Conservation (phyloP, 1,284 basidiomycete genomes). For the Cryptococcus neoformans region DNA sequence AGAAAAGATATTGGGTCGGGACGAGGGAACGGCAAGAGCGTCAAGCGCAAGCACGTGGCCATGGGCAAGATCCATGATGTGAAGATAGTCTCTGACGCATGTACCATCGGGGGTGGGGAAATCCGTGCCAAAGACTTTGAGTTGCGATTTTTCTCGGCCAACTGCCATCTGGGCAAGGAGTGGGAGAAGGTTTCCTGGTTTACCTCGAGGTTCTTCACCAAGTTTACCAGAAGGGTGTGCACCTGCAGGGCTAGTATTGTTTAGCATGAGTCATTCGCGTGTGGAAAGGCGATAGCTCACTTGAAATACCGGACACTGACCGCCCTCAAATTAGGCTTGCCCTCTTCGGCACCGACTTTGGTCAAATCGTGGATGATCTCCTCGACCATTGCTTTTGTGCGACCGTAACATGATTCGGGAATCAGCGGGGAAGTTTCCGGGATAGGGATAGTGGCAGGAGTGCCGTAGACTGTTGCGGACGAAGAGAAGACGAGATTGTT, state of each 20-base stretch:
- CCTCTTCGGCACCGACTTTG: conserved; percentile 56
- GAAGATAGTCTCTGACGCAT: conserved; percentile 96
- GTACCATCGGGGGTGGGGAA: conserved; percentile 97
- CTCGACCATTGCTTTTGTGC: conserved; percentile 94
- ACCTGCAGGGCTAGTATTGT: conserved; percentile 72
- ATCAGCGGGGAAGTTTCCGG: conserved; percentile 85
- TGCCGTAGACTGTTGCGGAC: conserved; percentile 98
- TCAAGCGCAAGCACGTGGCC: conserved; percentile 93
- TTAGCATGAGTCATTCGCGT: neutral
- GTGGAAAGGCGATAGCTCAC: conserved; percentile 53
- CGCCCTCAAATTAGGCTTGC: conserved; percentile 29
- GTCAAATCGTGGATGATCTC: conserved; percentile 86
- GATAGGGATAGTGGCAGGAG: conserved; percentile 87
- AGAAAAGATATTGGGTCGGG: conserved; percentile 39
- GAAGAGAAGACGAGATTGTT: conserved; percentile 93
- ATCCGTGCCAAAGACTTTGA: conserved; percentile 97
- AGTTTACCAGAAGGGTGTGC: conserved; percentile 95
- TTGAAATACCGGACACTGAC: conserved; percentile 82
- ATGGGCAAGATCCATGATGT: conserved; percentile 90
- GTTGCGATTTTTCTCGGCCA: conserved; percentile 75
- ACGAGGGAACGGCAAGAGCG: conserved; percentile 53
- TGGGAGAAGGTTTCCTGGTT: conserved; percentile 93
- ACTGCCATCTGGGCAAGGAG: conserved; percentile 94
- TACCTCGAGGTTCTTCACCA: conserved; percentile 93
- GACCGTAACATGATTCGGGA: conserved; percentile 91